Percentiles rank a stretch among this genome's conserved stretches.
Conservation (phyloP, 495 filamentous ascomycete genomes). For the Venustampulla echinocandica region DNA sequence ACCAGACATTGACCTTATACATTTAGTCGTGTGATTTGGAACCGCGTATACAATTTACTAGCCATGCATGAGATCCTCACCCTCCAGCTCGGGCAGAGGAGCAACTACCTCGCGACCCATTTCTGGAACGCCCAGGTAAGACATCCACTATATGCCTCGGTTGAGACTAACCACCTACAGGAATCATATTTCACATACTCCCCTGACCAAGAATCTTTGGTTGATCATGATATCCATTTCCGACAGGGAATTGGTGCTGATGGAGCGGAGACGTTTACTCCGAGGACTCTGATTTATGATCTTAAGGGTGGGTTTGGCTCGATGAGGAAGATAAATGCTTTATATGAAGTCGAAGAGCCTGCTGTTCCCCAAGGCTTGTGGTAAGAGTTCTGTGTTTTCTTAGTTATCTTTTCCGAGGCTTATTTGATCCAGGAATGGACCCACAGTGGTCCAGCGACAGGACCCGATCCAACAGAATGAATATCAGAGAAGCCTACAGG, state of each 20-base stretch:
- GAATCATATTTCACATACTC: conserved; percentile 97
- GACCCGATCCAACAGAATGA: conserved; percentile 55
- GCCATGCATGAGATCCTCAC: conserved; percentile 94
- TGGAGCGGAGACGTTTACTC: conserved; percentile 83
- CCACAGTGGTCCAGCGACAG: conserved; percentile 57
- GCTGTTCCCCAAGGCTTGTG: conserved; percentile 46
- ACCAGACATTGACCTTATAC: too few relatives aligned
- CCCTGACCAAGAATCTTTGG: conserved; percentile 51
- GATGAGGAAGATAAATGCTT: conserved; percentile 74
- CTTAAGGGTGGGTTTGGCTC: conserved; percentile 87
- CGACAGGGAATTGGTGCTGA: conserved; percentile 76
- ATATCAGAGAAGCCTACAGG: conserved; percentile 72
- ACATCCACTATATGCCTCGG: conserved; percentile 5
- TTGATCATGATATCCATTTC: conserved; percentile 93
- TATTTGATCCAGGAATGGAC: conserved; percentile 51
- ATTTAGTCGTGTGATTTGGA: too few relatives aligned
- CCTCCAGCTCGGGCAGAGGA: conserved; percentile 82
- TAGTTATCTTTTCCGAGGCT: not conserved
- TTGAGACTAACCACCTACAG: conserved; percentile 32
- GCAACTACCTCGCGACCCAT: conserved; percentile 93
- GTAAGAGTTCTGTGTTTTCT: conserved; percentile 30
- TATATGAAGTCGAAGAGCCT: conserved; percentile 63
- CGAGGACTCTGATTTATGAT: conserved; percentile 88
- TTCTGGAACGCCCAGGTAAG: conserved; percentile 87
- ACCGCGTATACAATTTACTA: not conserved